Evolutionary conservation across 1,139 yeast species (phyloP).

Genomic region (Protomyces lactucae-debilis): DNA sequence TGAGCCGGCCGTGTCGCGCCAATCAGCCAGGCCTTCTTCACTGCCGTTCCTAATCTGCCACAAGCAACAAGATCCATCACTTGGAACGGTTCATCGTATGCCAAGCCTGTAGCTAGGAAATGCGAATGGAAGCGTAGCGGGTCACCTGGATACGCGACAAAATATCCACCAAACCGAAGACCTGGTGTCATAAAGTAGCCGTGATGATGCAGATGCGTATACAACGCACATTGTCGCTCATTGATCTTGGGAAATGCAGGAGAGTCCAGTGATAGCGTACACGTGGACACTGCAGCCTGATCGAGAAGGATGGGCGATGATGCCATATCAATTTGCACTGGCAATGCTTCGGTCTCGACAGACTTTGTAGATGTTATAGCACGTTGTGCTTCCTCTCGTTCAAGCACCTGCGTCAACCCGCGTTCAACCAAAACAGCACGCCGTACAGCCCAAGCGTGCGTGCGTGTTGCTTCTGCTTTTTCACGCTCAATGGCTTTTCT

Average conservation of each 20-base stretch:
- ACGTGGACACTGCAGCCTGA: not conserved
- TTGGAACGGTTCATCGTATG: constrained; percentile 50
- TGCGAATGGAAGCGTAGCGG: constrained; percentile 88
- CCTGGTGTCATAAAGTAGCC: constrained; percentile 74
- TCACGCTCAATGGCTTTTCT: not conserved
- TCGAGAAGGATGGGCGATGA: not conserved
- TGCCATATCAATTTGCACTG: not conserved
- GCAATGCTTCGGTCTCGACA: not conserved
- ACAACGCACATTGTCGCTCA: constrained; percentile 36
- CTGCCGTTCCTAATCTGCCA: constrained; percentile 88
- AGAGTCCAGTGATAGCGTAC: not conserved
- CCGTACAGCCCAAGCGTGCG: constrained; percentile 7
- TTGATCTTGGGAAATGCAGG: not conserved
- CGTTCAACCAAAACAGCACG: constrained; percentile 2
- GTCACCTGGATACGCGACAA: constrained; percentile 90
- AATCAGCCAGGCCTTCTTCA: constrained; percentile 77
- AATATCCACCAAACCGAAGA: constrained; percentile 81
- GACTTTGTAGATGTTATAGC: not conserved
- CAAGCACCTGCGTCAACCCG: constrained; percentile 9
- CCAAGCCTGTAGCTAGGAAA: constrained; percentile 58
- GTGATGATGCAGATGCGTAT: constrained; percentile 45
- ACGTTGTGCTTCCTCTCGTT: not conserved
- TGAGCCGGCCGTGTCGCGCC: constrained; percentile 43
- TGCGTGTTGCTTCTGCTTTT: not conserved
- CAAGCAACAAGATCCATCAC: constrained; percentile 63